A percentile compares a stretch with the other conserved stretches of the same genome.
Evolutionary conservation across 495 filamentous ascomycete species (phyloP).

Genomic region (Podospora bellae-mahoneyi): DNA sequence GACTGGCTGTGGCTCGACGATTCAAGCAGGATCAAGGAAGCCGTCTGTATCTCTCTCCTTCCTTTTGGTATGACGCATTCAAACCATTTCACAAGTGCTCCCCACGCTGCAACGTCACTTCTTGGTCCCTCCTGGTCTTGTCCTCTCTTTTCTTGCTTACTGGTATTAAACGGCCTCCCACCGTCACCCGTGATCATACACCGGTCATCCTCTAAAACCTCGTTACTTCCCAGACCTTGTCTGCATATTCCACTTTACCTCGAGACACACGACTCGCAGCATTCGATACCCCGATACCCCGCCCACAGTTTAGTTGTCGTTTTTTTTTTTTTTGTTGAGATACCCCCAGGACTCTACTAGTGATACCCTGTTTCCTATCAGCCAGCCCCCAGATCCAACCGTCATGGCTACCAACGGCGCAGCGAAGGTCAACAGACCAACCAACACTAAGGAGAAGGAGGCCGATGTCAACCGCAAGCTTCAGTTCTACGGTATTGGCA

Average conservation of each 20-base stretch:
- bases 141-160: background rate
- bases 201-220: constrained; percentile 12
- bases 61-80: constrained; percentile 22
- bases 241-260: constrained; percentile 10
- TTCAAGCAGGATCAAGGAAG: constrained; percentile 5
- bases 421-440: constrained; percentile 61
- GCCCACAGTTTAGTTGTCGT: constrained; percentile 5
- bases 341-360: constrained; percentile 17
- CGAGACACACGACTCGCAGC: constrained; percentile 4
- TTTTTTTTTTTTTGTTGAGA: constrained; percentile 15
- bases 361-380: constrained; percentile 15
- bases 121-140: background rate
- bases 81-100: constrained; percentile 6
- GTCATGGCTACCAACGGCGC: constrained; percentile 27
- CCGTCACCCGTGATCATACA: constrained; percentile 6
- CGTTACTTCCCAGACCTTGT: constrained; percentile 12
- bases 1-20: background rate
- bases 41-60: constrained; percentile 7
- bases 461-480: constrained; percentile 87
- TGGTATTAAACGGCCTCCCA: constrained; percentile 15
- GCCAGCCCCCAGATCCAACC: constrained; percentile 8
- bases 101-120: constrained; percentile 10
- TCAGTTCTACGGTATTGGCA: constrained; percentile 88
- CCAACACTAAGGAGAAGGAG: constrained; percentile 56
- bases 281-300: constrained; percentile 16